Percentiles rank a stretch among this genome's conserved stretches.
Conservation (phyloP, 176 grass and related monocot genomes). For the Oryza meyeriana region DNA sequence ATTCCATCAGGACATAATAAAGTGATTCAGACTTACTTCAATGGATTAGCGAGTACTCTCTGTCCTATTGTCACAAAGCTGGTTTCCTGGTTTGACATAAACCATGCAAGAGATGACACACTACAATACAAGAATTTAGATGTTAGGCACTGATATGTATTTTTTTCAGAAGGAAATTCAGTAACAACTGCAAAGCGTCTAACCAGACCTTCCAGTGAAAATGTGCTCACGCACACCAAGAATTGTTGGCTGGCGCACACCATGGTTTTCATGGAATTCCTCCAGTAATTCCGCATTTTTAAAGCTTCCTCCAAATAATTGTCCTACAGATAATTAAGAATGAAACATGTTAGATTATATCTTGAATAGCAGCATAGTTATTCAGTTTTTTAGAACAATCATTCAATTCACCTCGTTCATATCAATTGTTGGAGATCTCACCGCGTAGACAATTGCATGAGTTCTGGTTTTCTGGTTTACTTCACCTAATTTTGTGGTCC, state of each 20-base stretch:
- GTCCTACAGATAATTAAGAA: conserved; percentile 51
- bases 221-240: conserved; percentile 98
- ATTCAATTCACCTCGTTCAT: conserved; percentile 84
- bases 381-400: conserved; percentile 2
- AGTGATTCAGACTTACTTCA: conserved; percentile 71
- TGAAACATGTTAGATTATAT: conserved; percentile 27
- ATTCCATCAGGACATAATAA: conserved; percentile 10
- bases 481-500: conserved; percentile 87
- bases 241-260: conserved; percentile 81
- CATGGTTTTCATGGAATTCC: conserved; percentile 95
- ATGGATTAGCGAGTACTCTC: conserved; percentile 83
- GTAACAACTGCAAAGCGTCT: conserved; percentile 15
- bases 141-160: conserved; percentile 31
- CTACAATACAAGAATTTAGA: conserved; percentile 48
- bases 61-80: conserved; percentile 98
- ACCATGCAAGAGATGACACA: conserved; percentile 97
- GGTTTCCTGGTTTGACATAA: conserved; percentile 95
- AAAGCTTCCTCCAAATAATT: conserved; percentile 98
- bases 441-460: conserved; percentile 91
- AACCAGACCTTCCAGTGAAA: conserved; percentile 89
- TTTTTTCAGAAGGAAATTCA: not conserved
- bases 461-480: conserved; percentile 98
- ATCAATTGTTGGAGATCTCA: conserved; percentile 96
- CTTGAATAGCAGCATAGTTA: conserved; percentile 14
- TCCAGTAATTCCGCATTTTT: conserved; percentile 95